Conservation (phyloP, 768 basidiomycete genomes). For the Tephrocybe sp. region DNA sequence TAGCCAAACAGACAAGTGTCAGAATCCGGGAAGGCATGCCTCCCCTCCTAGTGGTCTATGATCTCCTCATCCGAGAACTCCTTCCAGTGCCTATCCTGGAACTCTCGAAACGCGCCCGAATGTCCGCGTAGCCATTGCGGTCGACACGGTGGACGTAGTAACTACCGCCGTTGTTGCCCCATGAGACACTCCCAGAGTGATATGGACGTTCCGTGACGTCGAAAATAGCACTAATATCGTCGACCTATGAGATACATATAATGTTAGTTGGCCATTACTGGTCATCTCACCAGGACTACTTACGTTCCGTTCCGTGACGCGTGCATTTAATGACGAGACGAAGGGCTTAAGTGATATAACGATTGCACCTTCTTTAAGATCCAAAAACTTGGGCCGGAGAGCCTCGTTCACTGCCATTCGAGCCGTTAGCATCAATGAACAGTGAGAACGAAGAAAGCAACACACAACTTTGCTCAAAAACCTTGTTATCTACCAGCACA, state of each 20-base stretch:
- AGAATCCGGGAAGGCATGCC: too few relatives aligned
- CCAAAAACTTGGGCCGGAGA: slow-evolving; percentile 86
- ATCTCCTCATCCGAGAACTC: slow-evolving; percentile 31
- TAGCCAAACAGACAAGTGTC: too few relatives aligned
- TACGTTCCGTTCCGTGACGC: slow-evolving; percentile 84
- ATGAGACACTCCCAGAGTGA: slow-evolving; percentile 75
- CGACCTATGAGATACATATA: slow-evolving; percentile 41
- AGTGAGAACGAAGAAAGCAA: slow-evolving; percentile 18
- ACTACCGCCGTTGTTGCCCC: slow-evolving; percentile 69
- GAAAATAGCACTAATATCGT: slow-evolving; percentile 83
- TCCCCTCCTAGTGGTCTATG: too few relatives aligned
- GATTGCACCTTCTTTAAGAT: slow-evolving; percentile 89
- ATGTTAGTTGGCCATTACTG: not conserved
- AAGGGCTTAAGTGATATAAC: slow-evolving; percentile 90
- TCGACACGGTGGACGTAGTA: slow-evolving; percentile 82
- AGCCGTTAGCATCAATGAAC: slow-evolving; percentile 9
- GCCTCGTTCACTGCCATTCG: slow-evolving; percentile 74
- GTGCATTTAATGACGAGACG: slow-evolving; percentile 67
- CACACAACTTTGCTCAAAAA: slow-evolving; percentile 73
- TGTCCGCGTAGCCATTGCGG: slow-evolving; percentile 65
- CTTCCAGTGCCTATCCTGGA: slow-evolving; percentile 32
- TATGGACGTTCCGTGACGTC: slow-evolving; percentile 70
- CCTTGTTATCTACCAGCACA: slow-evolving; percentile 88
- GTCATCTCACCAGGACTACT: slow-evolving; percentile 19
- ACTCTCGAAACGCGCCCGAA: slow-evolving; percentile 57